A percentile compares a stretch with the other conserved stretches of the same genome.
Conservation (phyloP, 148 eudicot genomes). For the Cornus controversa region DNA sequence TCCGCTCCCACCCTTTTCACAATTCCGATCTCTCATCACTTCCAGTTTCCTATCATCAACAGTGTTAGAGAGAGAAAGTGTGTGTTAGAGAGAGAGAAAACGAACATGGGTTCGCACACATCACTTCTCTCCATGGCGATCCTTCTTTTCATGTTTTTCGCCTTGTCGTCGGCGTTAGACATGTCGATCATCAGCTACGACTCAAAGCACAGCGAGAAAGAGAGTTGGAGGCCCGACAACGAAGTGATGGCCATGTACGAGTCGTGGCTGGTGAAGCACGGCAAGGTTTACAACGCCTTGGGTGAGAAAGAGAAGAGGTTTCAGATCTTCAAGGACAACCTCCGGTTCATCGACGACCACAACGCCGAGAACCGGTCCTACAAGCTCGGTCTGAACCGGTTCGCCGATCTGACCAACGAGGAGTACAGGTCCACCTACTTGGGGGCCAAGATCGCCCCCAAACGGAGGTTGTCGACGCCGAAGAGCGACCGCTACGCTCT, state of each 20-base stretch:
- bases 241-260: constrained; percentile 58
- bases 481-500: constrained; percentile 53
- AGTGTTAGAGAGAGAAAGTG: too few relatives aligned
- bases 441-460: constrained; percentile 38
- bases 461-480: constrained; percentile 9
- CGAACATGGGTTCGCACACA: not conserved
- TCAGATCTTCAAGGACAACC: constrained; percentile 59
- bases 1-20: not conserved
- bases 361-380: constrained; percentile 46
- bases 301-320: constrained; percentile 66
- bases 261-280: constrained; percentile 63
- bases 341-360: constrained; percentile 59
- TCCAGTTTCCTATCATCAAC: too few relatives aligned
- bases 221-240: constrained; percentile 28
- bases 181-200: constrained; percentile 44
- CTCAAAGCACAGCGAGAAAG: constrained; percentile 15
- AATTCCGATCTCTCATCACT: too few relatives aligned
- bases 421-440: constrained; percentile 66
- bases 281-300: constrained; percentile 60
- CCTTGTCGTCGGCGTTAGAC: constrained; percentile 32
- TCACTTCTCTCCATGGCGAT: constrained; percentile 1
- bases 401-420: constrained; percentile 83
- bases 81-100: too few relatives aligned
- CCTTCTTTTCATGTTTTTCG: constrained; percentile 21
- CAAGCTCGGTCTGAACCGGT: constrained; percentile 65